Evolutionary conservation across 257 asterid genomes (phyloP).

Genomic region (Rauvolfia tetraphylla): DNA sequence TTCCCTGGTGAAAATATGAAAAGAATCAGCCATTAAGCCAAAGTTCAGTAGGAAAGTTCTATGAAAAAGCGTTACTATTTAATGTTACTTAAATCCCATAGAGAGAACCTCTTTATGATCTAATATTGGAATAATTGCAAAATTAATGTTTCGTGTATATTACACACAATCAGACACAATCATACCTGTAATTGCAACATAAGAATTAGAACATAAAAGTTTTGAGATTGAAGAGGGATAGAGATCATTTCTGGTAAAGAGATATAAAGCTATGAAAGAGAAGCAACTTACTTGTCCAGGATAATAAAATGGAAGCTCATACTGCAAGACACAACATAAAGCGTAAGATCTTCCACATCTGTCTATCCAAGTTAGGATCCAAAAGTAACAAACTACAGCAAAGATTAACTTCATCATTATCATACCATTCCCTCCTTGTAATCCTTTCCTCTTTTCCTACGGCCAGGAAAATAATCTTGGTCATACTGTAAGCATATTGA

Average conservation of each 20-base stretch:
- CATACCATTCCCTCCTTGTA: constrained; percentile 85
- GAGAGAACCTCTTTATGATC: not conserved
- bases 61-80: not conserved
- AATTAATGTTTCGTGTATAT: not conserved
- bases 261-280: not conserved
- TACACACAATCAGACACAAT: not conserved
- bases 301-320: constrained; percentile 92
- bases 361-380: constrained; percentile 1
- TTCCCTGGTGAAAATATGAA: not conserved
- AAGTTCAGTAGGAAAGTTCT: not conserved
- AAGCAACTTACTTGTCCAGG: constrained; percentile 81
- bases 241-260: not conserved
- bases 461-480: constrained; percentile 93
- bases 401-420: constrained; percentile 11
- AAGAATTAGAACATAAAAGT: not conserved
- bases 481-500: constrained; percentile 52
- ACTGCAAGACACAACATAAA: constrained; percentile 53
- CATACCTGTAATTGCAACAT: not conserved
- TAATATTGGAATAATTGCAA: not conserved
- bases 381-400: not conserved
- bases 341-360: constrained; percentile 24
- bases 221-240: not conserved
- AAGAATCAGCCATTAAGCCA: not conserved
- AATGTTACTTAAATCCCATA: not conserved
- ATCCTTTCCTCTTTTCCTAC: constrained; percentile 95